phyloP scores from a whole-genome alignment of 352 stramenopile species.

The Globisporangium cylindrosporum region DNA sequence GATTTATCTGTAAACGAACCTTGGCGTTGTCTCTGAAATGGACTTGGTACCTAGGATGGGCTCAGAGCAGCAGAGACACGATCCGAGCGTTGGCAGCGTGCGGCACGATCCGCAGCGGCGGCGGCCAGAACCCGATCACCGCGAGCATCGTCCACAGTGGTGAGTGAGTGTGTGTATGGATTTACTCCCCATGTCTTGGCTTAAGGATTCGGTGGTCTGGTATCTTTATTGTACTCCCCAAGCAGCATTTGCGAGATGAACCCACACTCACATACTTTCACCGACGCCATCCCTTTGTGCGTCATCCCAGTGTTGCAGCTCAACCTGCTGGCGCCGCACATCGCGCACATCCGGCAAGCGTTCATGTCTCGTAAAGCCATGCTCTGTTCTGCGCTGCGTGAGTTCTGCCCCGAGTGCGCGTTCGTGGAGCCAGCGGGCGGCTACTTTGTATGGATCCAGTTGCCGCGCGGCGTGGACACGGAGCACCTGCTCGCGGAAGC shows the following conservation, averaged over 20 bases:
- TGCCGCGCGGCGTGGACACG: slow-evolving; percentile 46
- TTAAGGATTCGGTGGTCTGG: not conserved
- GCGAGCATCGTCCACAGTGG: slow-evolving; percentile 76
- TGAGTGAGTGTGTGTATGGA: slow-evolving; percentile 21
- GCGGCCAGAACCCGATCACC: slow-evolving; percentile 90
- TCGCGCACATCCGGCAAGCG: slow-evolving; percentile 38
- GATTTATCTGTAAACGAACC: not conserved
- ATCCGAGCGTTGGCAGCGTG: slow-evolving; percentile 57
- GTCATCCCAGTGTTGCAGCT: slow-evolving; percentile 52
- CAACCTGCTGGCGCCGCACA: slow-evolving; percentile 41
- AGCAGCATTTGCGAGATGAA: not conserved
- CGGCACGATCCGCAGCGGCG: slow-evolving; percentile 85
- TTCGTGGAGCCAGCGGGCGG: slow-evolving; percentile 71
- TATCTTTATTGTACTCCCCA: not conserved
- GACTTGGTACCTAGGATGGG: slow-evolving; percentile 38
- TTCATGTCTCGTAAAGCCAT: slow-evolving; percentile 41
- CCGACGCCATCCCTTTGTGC: slow-evolving; percentile 30
- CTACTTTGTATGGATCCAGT: slow-evolving; percentile 84
- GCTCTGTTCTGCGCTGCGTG: slow-evolving; percentile 45
- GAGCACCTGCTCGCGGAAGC: slow-evolving; percentile 53
- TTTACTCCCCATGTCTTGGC: slow-evolving; percentile 12
- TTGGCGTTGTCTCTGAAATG: not conserved
- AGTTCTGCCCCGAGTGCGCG: slow-evolving; percentile 35
- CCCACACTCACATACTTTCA: slow-evolving; percentile 12
- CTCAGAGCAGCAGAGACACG: slow-evolving; percentile 51